Evolutionary conservation across 192 early-diverging fungal genomes (phyloP).

Genomic region (Thamnidium elegans): DNA sequence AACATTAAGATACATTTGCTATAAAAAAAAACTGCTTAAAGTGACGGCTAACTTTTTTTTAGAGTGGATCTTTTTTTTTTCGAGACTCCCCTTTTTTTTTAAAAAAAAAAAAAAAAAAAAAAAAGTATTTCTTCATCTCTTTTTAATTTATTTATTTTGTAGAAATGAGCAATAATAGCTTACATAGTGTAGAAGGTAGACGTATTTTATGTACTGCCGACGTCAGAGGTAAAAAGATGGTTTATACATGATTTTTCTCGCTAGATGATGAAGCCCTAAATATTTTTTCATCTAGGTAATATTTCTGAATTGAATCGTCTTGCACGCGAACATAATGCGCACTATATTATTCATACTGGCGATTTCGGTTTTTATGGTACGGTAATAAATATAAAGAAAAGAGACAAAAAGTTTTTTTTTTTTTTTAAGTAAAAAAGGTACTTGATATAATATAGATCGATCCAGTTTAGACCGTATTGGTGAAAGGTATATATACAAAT

Average conservation of each 20-base stretch:
- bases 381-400: no score
- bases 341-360: conserved; percentile 55
- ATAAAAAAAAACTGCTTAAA: no score
- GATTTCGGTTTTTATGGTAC: conserved; percentile 65
- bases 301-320: conserved; percentile 57
- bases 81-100: not conserved
- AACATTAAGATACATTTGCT: no score
- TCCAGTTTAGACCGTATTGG: conserved; percentile 51
- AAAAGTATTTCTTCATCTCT: not conserved
- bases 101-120: no score
- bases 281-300: conserved; percentile 35
- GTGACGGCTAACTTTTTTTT: not conserved
- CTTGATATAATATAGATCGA: conserved; percentile 29
- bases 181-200: conserved; percentile 11
- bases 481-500: conserved; percentile 41
- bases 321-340: conserved; percentile 51
- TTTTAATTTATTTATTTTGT: not conserved
- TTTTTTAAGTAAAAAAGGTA: not conserved
- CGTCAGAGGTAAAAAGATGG: conserved; percentile 14
- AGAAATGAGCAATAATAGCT: not conserved
- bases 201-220: conserved; percentile 22
- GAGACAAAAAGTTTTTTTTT: not conserved
- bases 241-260: not conserved
- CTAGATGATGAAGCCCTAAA: not conserved
- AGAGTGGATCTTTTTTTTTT: no score